Conservation (phyloP, 176 grass and related monocot species). For the Musa troglodytarum region DNA sequence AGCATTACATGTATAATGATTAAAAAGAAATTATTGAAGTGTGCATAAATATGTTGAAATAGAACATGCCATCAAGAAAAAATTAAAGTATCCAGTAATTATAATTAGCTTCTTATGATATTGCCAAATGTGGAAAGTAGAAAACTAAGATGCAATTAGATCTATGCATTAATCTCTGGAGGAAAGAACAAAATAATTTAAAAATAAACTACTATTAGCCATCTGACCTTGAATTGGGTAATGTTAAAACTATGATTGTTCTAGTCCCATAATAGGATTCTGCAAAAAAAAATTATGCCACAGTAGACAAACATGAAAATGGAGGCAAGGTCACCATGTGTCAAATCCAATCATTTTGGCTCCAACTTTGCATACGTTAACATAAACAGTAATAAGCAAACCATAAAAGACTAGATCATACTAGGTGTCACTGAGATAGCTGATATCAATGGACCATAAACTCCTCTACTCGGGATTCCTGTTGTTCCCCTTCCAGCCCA, state of each 20-base stretch:
- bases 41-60: neutral
- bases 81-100: neutral
- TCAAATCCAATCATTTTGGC: neutral
- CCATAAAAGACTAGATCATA: slow-evolving; percentile 31
- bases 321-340: neutral
- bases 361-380: neutral
- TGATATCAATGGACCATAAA: slow-evolving; percentile 87
- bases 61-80: neutral
- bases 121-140: neutral
- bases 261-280: neutral
- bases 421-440: slow-evolving; percentile 87
- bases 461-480: slow-evolving; percentile 71
- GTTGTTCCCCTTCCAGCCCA: slow-evolving; percentile 87
- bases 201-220: neutral
- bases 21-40: neutral
- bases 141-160: slow-evolving; percentile 1
- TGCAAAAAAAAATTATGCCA: neutral
- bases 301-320: neutral
- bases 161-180: neutral
- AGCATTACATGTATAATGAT: neutral
- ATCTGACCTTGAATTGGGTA: neutral
- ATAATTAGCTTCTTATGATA: neutral
- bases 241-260: neutral
- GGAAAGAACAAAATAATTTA: too few species aligned
- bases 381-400: neutral